Conservation (phyloP, 306 rosid species). For the Rosa multiflora region DNA sequence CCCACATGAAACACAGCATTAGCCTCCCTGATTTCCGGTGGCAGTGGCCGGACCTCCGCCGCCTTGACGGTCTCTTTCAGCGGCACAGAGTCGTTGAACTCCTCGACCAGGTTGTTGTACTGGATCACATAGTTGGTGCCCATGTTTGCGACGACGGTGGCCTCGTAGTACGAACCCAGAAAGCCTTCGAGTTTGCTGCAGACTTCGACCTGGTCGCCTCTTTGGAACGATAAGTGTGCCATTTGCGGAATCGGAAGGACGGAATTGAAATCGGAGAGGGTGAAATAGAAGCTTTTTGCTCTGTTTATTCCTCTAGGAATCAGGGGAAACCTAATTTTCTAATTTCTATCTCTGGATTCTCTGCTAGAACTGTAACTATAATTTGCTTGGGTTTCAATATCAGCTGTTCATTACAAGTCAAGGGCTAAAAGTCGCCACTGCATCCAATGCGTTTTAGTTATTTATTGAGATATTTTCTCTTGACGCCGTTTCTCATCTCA, state of each 20-base stretch:
- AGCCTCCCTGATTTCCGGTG: neutral
- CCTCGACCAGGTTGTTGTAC: neutral
- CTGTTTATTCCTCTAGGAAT: neutral
- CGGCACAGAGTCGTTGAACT: neutral
- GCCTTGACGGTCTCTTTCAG: constrained; percentile 6
- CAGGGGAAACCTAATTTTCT: neutral
- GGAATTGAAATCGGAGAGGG: neutral
- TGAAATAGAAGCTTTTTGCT: neutral
- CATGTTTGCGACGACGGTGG: constrained; percentile 9
- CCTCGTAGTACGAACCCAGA: neutral
- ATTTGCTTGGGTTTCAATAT: no score
- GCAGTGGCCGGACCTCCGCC: neutral
- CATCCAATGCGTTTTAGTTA: no score
- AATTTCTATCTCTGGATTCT: neutral
- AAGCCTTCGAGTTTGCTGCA: neutral
- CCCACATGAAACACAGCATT: neutral
- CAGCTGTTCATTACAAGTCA: no score
- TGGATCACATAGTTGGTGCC: constrained; percentile 5
- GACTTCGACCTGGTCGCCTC: neutral
- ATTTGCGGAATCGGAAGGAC: neutral
- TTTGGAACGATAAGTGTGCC: neutral
- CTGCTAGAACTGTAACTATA: no score
- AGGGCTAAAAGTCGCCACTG: no score
- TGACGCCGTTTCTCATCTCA: no score
- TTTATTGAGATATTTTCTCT: no score